Evolutionary conservation across 2,329 filamentous ascomycete genomes (phyloP), one percentile per base, ranked within the genome.

Genomic region (Colletotrichum plurivorum): DNA sequence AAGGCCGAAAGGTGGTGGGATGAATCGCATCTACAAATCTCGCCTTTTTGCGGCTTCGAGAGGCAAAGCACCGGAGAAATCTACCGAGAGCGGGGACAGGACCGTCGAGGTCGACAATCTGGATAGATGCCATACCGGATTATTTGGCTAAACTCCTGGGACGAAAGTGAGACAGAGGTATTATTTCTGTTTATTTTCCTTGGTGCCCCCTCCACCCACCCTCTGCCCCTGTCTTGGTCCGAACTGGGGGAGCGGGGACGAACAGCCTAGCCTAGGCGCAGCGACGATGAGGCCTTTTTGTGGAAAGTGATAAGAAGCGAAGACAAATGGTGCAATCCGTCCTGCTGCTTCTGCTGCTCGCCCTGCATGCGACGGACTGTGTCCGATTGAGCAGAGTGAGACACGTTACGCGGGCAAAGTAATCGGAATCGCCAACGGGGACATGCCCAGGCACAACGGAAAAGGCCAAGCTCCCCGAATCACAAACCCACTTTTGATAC

Each of bases 241-340:
- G 27, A 31, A 8, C 5, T 31, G 27, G 27, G 27, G 27, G 27
- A 31, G 27, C 27, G 27, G 27, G 27, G 27, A 31, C 27, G 9
- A 9, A 2, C 7, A 8, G 7, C 8, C 7, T 9, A 31, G 27
- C 27, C 27, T 31, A 31, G 27, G 27, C 7, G 27, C 5, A 31
- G 18, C 43, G 16, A 62, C n/a, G 59, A 62, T 54, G 48, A n/a
- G 49, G 27, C 56, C 43, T 66, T 55, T 46, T 69, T 65, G 16
- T 36, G 63, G 67, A 61, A 31, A 66, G 56, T 66, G 67, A 69
- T 69, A 52, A 56, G 62, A 63, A 48, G 67, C 62, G 55, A 67
- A 66, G 67, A n/a, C 51, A 45, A 55, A 45, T 69, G 51, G 49
- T 61, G 67, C 62, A 51, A 66, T 57, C 45, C 67, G n/a, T 31